Percentiles rank a stretch among this genome's conserved stretches.
phyloP scores from a whole-genome alignment of 2,329 filamentous ascomycete species.

The Sclerotinia trifoliorum region DNA sequence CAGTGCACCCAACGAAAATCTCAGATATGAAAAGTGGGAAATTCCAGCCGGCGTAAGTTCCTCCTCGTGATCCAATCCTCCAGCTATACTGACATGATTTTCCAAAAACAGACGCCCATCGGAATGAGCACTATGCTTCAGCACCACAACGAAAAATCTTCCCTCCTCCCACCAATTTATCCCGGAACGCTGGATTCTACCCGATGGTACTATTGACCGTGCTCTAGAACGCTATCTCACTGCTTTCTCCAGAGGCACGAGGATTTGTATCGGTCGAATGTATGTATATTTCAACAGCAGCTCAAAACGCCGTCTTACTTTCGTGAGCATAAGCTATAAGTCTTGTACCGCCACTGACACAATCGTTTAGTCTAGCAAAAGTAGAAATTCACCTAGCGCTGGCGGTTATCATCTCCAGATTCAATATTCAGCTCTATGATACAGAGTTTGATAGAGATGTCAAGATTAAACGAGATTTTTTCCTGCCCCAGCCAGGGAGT shows the following conservation, averaged over 20 bases:
- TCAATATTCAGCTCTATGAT: slow-evolving; percentile 25
- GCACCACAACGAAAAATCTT: slow-evolving; percentile 32
- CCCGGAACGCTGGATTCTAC: slow-evolving; percentile 30
- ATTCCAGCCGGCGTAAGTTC: slow-evolving; percentile 27
- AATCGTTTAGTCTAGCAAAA: slow-evolving; percentile 27
- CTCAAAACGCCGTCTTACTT: not conserved
- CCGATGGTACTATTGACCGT: slow-evolving; percentile 33
- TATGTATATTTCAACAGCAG: not conserved
- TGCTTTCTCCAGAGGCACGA: slow-evolving; percentile 29
- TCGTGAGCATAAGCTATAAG: not conserved
- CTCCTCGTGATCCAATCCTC: not conserved
- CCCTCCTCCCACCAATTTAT: slow-evolving; percentile 24
- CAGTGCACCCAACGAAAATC: slow-evolving; percentile 21
- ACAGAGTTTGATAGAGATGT: slow-evolving; percentile 28
- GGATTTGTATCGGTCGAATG: slow-evolving; percentile 33
- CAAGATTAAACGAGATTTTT: slow-evolving; percentile 22
- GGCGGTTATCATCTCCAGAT: slow-evolving; percentile 29
- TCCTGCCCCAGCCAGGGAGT: slow-evolving; percentile 18
- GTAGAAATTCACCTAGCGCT: slow-evolving; percentile 30
- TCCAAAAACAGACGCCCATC: slow-evolving; percentile 26
- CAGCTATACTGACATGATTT: not conserved
- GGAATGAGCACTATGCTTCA: slow-evolving; percentile 31
- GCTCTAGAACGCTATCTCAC: slow-evolving; percentile 28
- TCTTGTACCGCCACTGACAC: too few relatives aligned
- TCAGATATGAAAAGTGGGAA: slow-evolving; percentile 25